Evolutionary conservation across 495 filamentous ascomycete species (phyloP).

Genomic region (Pseudomonodictys pantanalensis): DNA sequence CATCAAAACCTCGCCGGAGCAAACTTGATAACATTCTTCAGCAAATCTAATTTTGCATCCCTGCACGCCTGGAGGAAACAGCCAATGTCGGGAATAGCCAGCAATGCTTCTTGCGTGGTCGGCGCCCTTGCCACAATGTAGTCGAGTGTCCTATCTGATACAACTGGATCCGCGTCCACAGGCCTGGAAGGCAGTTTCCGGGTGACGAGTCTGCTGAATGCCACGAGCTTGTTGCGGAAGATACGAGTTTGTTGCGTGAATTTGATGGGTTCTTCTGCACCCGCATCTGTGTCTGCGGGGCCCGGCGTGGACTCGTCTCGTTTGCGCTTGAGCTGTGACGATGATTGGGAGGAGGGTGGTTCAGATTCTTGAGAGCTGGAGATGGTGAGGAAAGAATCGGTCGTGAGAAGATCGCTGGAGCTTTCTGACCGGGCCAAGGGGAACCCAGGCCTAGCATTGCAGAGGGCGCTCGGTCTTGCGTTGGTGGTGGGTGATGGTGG

Average conservation of each 20-base stretch:
- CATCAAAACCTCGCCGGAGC: conserved; percentile 5
- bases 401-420: too few species aligned
- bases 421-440: not conserved
- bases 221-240: conserved; percentile 18
- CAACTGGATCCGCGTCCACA: not conserved
- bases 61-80: conserved; percentile 10
- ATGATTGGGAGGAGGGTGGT: not conserved
- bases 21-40: conserved; percentile 16
- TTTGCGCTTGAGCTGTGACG: conserved; percentile 18
- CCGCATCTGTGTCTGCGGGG: too few species aligned
- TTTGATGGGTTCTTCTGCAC: not conserved
- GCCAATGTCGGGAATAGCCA: conserved; percentile 6
- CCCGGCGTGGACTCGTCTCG: not conserved
- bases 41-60: conserved; percentile 8
- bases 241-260: not conserved
- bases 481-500: not conserved
- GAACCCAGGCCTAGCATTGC: not conserved
- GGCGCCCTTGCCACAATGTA: conserved; percentile 11
- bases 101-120: conserved; percentile 9
- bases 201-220: conserved; percentile 11
- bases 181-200: not conserved
- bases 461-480: not conserved
- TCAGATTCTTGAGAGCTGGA: not conserved
- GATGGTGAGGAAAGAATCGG: not conserved
- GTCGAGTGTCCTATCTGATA: conserved; percentile 4